Evolutionary conservation across 306 rosid species (phyloP).

Genomic region (Inga oerstediana): DNA sequence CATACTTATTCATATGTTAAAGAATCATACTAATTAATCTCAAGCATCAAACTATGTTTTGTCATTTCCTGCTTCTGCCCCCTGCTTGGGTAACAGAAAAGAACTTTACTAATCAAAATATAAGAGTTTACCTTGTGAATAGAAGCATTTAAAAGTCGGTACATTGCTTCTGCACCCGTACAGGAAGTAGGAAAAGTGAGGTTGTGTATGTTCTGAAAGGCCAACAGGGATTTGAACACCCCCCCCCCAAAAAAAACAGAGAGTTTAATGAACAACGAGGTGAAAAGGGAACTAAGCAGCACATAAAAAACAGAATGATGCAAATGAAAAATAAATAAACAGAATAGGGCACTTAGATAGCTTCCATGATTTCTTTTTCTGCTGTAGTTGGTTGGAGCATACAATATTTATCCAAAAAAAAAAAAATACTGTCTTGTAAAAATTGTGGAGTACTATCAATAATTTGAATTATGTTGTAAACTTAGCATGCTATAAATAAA

Average conservation of each 20-base stretch:
- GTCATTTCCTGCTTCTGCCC: conserved; percentile 22
- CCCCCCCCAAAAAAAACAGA: background rate
- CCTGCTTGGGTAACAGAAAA: conserved; percentile 18
- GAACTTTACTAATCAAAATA: conserved; percentile 30
- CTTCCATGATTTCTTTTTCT: background rate
- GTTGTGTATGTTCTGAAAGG: conserved; percentile 79
- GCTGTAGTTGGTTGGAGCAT: background rate
- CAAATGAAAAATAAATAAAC: conserved; percentile 4
- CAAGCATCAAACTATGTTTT: conserved; percentile 29
- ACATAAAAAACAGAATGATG: conserved; percentile 28
- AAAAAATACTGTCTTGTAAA: background rate
- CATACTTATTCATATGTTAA: conserved; percentile 16
- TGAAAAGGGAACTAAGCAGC: conserved; percentile 29
- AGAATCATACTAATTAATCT: conserved; percentile 26
- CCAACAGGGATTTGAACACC: conserved; percentile 17
- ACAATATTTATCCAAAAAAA: conserved; percentile 23
- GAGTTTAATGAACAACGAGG: conserved; percentile 29
- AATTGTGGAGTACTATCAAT: background rate
- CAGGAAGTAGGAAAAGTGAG: conserved; percentile 53
- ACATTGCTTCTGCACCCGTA: conserved; percentile 46
- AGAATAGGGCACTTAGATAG: conserved; percentile 2
- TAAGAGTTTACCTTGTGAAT: conserved; percentile 70
- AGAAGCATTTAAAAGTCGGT: conserved; percentile 62
- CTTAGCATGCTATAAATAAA: background rate
- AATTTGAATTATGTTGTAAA: conserved; percentile 2